A percentile compares a stretch with the other conserved stretches of the same genome.
phyloP scores from a whole-genome alignment of 2,329 filamentous ascomycete species.

The Phyllosticta citribraziliensis region DNA sequence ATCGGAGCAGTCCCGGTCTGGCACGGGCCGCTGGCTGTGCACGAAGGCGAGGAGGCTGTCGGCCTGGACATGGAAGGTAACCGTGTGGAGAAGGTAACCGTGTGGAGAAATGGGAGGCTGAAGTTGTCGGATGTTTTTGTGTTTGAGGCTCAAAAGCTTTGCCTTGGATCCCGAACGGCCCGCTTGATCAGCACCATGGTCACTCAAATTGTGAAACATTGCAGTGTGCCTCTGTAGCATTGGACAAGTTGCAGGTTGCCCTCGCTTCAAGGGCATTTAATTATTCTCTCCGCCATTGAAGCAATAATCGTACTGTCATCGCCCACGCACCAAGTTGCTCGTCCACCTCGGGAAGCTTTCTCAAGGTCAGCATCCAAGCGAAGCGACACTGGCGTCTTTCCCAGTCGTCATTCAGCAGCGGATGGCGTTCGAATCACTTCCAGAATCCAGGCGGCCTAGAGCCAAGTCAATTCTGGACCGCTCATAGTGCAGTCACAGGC shows the following conservation, averaged over 20 bases:
- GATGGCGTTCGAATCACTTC: neutral
- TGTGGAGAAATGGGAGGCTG: neutral
- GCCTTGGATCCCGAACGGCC: neutral
- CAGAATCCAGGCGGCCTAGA: neutral
- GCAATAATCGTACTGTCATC: neutral
- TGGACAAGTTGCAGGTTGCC: neutral
- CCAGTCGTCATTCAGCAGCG: neutral
- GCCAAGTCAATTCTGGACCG: neutral
- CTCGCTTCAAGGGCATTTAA: neutral
- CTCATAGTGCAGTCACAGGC: constrained; percentile 4
- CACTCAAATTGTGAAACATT: neutral
- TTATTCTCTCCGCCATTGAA: neutral
- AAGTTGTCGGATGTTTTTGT: neutral
- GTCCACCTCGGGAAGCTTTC: neutral
- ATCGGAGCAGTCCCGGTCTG: neutral
- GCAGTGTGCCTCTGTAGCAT: neutral
- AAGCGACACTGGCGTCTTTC: neutral
- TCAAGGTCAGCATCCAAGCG: neutral
- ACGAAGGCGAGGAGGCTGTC: neutral
- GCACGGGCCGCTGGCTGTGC: neutral
- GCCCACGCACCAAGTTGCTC: neutral
- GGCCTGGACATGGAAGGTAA: neutral
- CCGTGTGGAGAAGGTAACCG: neutral
- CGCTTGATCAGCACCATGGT: neutral
- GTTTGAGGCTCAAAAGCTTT: neutral